Conservation (phyloP, 2,329 filamentous ascomycete genomes). For the Ascochyta lentis region DNA sequence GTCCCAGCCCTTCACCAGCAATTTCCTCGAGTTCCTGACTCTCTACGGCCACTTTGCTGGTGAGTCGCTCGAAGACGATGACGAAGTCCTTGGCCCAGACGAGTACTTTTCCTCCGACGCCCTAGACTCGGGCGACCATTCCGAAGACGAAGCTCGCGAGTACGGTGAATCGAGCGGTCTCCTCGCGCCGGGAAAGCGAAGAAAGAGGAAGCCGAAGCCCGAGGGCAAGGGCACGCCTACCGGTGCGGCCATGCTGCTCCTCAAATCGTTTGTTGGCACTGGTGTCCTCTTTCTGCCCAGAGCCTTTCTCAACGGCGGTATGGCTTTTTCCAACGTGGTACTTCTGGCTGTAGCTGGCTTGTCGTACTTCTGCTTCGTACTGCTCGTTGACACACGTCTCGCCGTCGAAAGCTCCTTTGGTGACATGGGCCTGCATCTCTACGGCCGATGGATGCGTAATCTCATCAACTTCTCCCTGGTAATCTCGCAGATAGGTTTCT, state of each 20-base stretch:
- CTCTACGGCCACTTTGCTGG: slow-evolving; percentile 98
- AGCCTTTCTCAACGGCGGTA: slow-evolving; percentile 94
- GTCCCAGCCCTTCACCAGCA: slow-evolving; percentile 71
- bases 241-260: slow-evolving; percentile 80
- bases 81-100: slow-evolving; percentile 83
- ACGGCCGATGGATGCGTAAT: slow-evolving; percentile 86
- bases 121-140: slow-evolving; percentile 62
- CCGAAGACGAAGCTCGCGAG: slow-evolving; percentile 69
- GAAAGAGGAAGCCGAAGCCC: slow-evolving; percentile 78
- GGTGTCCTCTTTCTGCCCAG: slow-evolving; percentile 92
- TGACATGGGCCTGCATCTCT: slow-evolving; percentile 91
- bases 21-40: slow-evolving; percentile 93
- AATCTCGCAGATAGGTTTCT: slow-evolving; percentile 92
- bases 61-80: slow-evolving; percentile 95
- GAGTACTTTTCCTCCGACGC: slow-evolving; percentile 89
- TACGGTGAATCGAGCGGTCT: slow-evolving; percentile 89
- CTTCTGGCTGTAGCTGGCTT: slow-evolving; percentile 83
- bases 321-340: slow-evolving; percentile 94
- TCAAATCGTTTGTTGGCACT: slow-evolving; percentile 98
- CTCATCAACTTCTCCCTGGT: slow-evolving; percentile 92
- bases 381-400: slow-evolving; percentile 85
- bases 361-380: slow-evolving; percentile 97
- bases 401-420: slow-evolving; percentile 94
- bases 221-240: slow-evolving; percentile 79
- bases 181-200: slow-evolving; percentile 71